Percentiles rank a stretch among this genome's conserved stretches.
These are phyloP conservation scores for Castanopsis chinensis DNA, from an alignment of 306 rosid genomes.

Conservation along the genomic window DNA sequence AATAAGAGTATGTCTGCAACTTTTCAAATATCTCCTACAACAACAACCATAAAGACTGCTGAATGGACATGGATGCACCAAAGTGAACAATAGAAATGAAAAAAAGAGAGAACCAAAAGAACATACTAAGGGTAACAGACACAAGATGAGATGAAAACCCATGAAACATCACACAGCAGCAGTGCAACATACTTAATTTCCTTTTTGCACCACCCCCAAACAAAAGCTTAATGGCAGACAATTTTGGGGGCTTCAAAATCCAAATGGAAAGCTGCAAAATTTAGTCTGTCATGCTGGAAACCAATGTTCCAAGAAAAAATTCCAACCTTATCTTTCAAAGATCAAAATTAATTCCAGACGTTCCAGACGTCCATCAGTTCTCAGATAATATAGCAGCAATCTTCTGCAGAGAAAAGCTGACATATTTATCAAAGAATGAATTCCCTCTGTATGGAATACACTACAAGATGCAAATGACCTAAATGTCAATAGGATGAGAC, in stretches of 20 bases:
- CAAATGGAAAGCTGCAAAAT: not conserved
- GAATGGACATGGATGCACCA: not conserved
- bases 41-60: not conserved
- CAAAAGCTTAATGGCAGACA: not conserved
- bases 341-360: not conserved
- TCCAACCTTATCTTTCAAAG: not conserved
- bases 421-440: not conserved
- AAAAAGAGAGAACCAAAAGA: not conserved
- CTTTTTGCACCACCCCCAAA: no score
- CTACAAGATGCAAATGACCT: not conserved
- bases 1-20: not conserved
- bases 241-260: not conserved
- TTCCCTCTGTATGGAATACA: not conserved
- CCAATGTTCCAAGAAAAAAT: not conserved
- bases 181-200: not conserved
- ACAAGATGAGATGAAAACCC: not conserved
- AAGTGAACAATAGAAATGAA: not conserved
- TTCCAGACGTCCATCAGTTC: not conserved
- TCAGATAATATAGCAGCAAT: constrained; percentile 1
- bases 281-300: not conserved
- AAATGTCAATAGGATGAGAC: not conserved
- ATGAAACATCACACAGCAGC: not conserved
- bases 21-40: not conserved
- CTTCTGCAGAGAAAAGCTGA: not conserved
- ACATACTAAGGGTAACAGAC: not conserved